Evolutionary conservation across 305 asterid species (phyloP).

Genomic region (Solanum hybrid): DNA sequence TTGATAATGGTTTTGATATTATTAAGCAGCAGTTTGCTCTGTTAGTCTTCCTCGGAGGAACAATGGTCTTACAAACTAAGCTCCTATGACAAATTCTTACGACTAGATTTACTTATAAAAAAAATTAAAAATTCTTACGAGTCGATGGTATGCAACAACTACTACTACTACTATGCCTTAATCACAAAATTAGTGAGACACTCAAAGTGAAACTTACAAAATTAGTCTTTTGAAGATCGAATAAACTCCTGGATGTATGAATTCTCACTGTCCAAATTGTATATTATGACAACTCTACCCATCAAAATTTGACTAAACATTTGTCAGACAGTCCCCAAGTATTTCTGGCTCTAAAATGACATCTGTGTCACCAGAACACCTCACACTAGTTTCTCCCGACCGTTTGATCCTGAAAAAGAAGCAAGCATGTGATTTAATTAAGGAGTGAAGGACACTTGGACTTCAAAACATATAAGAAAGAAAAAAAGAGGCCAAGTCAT

Average conservation of each 20-base stretch:
- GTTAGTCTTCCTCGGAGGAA: not conserved
- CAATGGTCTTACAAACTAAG: not conserved
- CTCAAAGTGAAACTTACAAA: not conserved
- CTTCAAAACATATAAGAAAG: not conserved
- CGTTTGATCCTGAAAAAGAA: not conserved
- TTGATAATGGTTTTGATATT: not conserved
- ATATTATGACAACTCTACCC: not conserved
- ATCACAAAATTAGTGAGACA: not conserved
- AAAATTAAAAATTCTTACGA: not conserved
- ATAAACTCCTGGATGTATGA: not conserved
- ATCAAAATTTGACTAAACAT: not conserved
- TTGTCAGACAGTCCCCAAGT: not conserved
- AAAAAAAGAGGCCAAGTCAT: not conserved
- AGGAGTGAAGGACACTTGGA: not conserved
- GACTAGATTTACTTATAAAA: not conserved
- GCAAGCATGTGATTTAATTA: not conserved
- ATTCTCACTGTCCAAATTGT: not conserved
- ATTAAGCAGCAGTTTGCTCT: not conserved
- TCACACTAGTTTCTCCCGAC: not conserved
- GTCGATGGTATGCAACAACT: not conserved
- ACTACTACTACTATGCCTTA: not conserved
- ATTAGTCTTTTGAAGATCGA: not conserved
- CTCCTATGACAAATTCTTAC: not conserved
- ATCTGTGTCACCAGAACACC: not conserved
- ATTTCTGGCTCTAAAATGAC: not conserved